Conservation (phyloP, 1,284 basidiomycete genomes). For the Meira nashicola region DNA sequence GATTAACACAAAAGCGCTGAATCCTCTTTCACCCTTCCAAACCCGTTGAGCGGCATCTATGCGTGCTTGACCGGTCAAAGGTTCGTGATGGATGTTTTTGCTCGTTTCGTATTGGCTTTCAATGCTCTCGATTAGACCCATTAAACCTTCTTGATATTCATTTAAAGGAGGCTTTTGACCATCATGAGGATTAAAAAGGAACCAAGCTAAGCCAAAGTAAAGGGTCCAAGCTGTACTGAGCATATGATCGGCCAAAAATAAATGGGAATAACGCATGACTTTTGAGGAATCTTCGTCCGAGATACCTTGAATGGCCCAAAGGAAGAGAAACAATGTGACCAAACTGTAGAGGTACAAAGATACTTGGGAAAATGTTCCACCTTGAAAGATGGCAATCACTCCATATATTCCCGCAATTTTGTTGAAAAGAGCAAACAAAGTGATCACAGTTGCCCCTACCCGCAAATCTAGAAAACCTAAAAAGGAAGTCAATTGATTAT, state of each 20-base stretch:
- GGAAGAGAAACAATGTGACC: conserved; percentile 70
- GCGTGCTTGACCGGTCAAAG: conserved; percentile 55
- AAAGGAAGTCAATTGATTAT: conserved; percentile 44
- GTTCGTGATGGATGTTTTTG: conserved; percentile 38
- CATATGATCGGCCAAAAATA: conserved; percentile 86
- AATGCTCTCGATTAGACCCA: conserved; percentile 50
- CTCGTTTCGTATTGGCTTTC: conserved; percentile 41
- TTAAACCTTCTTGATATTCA: conserved; percentile 44
- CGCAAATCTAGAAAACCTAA: conserved; percentile 50
- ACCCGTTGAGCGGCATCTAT: conserved; percentile 53
- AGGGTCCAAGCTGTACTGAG: conserved; percentile 87
- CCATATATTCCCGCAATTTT: conserved; percentile 97
- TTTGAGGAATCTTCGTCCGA: conserved; percentile 58
- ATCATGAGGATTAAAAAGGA: conserved; percentile 12
- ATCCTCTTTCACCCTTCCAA: conserved; percentile 84
- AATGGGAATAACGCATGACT: conserved; percentile 79
- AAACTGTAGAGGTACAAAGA: conserved; percentile 79
- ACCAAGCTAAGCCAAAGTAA: conserved; percentile 60
- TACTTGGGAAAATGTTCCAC: conserved; percentile 82
- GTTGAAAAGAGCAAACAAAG: conserved; percentile 66
- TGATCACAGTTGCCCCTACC: conserved; percentile 47
- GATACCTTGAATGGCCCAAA: conserved; percentile 81
- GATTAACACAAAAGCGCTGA: conserved; percentile 70
- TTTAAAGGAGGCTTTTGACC: conserved; percentile 16
- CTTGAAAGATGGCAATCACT: conserved; percentile 80